A percentile compares a stretch with the other conserved stretches of the same genome.
These are phyloP conservation scores for Alternaria dauci DNA, from an alignment of 2,329 filamentous ascomycete genomes.

Conservation along the genomic window DNA sequence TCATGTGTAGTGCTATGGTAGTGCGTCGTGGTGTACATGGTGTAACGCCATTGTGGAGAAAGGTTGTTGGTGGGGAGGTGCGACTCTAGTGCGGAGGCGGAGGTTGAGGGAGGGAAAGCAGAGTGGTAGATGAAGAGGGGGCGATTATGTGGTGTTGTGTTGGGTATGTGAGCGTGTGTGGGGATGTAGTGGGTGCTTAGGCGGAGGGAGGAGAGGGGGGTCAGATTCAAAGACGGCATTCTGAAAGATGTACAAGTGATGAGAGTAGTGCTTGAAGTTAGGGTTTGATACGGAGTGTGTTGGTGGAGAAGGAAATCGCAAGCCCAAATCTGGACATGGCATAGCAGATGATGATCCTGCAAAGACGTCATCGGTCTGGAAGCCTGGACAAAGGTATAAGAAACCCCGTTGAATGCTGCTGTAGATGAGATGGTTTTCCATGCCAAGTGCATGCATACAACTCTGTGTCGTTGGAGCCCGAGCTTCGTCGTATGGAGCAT, in stretches of 20 bases:
- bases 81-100: slow-evolving; percentile 62
- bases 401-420: neutral
- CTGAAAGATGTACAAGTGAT: neutral
- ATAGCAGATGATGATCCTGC: neutral
- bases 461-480: neutral
- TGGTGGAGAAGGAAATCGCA: neutral
- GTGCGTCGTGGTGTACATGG: slow-evolving; percentile 72
- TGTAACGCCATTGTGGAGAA: slow-evolving; percentile 71
- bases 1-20: slow-evolving; percentile 75
- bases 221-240: slow-evolving; percentile 42
- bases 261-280: neutral
- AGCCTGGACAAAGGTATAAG: neutral
- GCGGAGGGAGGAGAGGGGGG: slow-evolving; percentile 60
- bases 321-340: neutral
- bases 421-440: neutral
- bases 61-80: slow-evolving; percentile 64
- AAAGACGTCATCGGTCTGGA: slow-evolving; percentile 5
- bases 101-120: slow-evolving; percentile 58
- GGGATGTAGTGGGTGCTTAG: slow-evolving; percentile 69
- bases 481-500: neutral
- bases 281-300: neutral
- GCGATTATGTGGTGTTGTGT: slow-evolving; percentile 69
- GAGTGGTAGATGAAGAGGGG: slow-evolving; percentile 72
- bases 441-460: neutral
- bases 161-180: slow-evolving; percentile 65